Base-by-base conservation (phyloP, 768 basidiomycete species). In the Pleurotus citrinopileatus region DNA sequence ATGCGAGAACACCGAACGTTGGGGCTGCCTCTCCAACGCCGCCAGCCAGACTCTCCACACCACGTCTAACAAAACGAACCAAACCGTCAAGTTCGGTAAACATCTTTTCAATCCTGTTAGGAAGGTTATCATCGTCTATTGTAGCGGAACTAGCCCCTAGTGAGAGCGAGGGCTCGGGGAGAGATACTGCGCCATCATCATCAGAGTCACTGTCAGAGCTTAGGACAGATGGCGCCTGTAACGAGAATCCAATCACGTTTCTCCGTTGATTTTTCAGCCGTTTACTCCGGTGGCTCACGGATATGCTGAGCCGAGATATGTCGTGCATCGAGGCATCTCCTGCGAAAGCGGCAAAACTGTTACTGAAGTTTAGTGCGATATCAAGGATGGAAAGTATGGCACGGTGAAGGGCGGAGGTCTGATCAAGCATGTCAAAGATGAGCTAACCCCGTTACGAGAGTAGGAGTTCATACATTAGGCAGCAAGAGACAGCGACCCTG, bases 381-480 rank as follows among this genome's bases (percentile, higher is more conserved):
- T 93, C 89, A 23, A 92, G 73, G 55, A 91, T 78, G 6, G 83
- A 82, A 19, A 87, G 57, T 43, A 93, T 79, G 20, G 84, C 80
- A 57, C 80, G 80, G 61, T 84, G 82, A 6, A 91, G 70, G 15
- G 85, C 75, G 0, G 78, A 73, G 17, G 85, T 84, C 89, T 91
- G 55, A 8, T 29, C 23, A 23, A 20, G 20, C 28, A 44, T 42
- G n/a, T 44, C 13, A 47, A 37, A 12, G 13, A 4, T 48, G 46
- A 19, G 17, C 67, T 53, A 28, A 17, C 52, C 20, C 17, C 23
- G 27, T 26, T 42, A 40, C 22, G 42, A 25, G 19, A 42, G 19
- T 38, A 40, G 13, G 36, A 26, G 20, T 10, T 25, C 58, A 12
- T 63, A 89, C 88, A 55, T 86, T 78, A 3, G 73, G 60, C 58